These are phyloP conservation scores for Trichoderma virens DNA, from an alignment of 495 filamentous ascomycete genomes.

Conservation along the genomic window DNA sequence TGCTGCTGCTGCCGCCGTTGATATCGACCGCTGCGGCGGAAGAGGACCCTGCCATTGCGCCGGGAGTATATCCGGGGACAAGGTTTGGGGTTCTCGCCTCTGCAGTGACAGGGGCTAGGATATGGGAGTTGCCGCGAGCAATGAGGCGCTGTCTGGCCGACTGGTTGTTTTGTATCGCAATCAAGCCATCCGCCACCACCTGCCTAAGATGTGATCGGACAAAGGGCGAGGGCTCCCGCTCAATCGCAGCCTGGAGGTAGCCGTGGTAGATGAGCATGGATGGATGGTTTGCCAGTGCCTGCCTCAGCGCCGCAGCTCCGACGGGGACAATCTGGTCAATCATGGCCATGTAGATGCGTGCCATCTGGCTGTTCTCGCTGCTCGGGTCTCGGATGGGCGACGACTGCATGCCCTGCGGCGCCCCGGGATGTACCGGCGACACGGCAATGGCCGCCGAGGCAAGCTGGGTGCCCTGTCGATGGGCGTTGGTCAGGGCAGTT, in stretches of 20 bases:
- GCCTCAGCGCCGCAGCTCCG: conserved; percentile 34
- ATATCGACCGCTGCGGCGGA: neutral
- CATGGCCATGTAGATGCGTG: conserved; percentile 23
- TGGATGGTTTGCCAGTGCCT: conserved; percentile 36
- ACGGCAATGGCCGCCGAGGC: conserved; percentile 8
- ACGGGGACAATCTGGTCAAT: conserved; percentile 36
- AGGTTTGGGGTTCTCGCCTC: neutral
- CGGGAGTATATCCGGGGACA: neutral
- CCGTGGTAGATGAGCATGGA: conserved; percentile 32
- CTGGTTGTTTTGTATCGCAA: conserved; percentile 38
- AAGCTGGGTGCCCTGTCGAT: neutral
- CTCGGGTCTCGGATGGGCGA: neutral
- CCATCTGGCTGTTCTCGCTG: conserved; percentile 3
- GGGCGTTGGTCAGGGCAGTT: neutral
- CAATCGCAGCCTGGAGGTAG: conserved; percentile 35
- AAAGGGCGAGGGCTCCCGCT: conserved; percentile 32
- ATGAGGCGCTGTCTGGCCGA: conserved; percentile 19
- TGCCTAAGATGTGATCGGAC: conserved; percentile 34
- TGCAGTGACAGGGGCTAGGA: neutral
- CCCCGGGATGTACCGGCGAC: neutral
- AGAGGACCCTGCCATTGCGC: neutral
- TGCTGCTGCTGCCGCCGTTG: neutral
- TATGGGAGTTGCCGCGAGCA: conserved; percentile 1
- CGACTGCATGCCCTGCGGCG: neutral
- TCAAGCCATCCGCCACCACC: conserved; percentile 31